Base-by-base conservation (phyloP, 176 grass and related monocot species). In the Oryza glaberrima region DNA sequence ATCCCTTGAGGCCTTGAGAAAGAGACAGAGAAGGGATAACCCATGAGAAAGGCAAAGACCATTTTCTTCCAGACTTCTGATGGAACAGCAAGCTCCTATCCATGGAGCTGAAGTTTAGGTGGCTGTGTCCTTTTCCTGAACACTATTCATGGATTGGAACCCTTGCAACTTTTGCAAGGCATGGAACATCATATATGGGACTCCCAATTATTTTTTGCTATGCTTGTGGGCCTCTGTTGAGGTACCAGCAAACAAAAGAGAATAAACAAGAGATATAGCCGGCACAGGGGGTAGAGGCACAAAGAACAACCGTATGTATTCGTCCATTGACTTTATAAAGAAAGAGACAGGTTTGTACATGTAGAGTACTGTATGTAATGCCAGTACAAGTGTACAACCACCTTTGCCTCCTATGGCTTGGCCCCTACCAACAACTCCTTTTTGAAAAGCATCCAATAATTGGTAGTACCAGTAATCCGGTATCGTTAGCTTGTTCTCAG, bases 101-200 rank as follows among this genome's bases (percentile, higher is more conserved):
- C 81, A 79, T 75, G 77, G 80, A 70, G 20, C 72, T 83, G 36
- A 84, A 75, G 43, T n/a, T 86, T 87, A 74, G 81, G 86, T 81
- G 40, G 34, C 17, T 44, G 68, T 78, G 85, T 81, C 83, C 76
- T 84, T 92, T 84, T 88, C 82, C 81, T 82, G 64, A 70, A 78
- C 67, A 88, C 89, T 88, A 85, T 92, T 84, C 89, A 87, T 92
- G 82, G 76, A 90, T 90, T 76, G 91, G 84, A 90, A 84, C 46
- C 74, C 35, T 88, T 88, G 73, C 77, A 88, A 90, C 86, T 92
- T 89, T 89, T 81, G 82, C 75, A 79, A 88, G 81, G 70, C 78
- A 88, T 81, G 85, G 47, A 60, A 65, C 84, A 87, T 81, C 77
- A 87, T 87, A 83, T 91, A 90, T 86, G 75, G 84, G 69, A 43